Evolutionary conservation across 1,139 yeast species (phyloP).

Genomic region (Yamadazyma aaseri): DNA sequence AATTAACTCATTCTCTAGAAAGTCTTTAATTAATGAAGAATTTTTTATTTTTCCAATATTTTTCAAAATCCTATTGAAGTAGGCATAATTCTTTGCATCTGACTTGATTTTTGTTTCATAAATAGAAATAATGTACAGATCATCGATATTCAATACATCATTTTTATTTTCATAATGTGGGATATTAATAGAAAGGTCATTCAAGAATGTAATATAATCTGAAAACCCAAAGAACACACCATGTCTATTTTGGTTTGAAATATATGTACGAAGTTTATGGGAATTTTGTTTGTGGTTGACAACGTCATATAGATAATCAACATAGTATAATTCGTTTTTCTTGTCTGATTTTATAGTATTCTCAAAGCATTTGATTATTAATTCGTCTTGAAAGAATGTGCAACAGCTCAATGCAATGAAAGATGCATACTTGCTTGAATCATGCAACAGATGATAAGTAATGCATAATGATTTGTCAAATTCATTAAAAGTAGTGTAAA

Average conservation of each 20-base stretch:
- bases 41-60: constrained; percentile 46
- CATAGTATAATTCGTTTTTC: constrained; percentile 54
- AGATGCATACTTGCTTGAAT: constrained; percentile 26
- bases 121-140: constrained; percentile 43
- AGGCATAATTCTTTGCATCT: constrained; percentile 36
- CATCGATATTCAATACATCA: constrained; percentile 28
- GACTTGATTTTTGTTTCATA: constrained; percentile 39
- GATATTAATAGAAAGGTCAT: constrained; percentile 41
- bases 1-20: constrained; percentile 53
- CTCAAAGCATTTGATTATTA: constrained; percentile 62
- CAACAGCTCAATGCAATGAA: constrained; percentile 59
- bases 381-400: constrained; percentile 58
- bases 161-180: constrained; percentile 7
- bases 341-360: constrained; percentile 54
- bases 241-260: constrained; percentile 32
- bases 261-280: constrained; percentile 40
- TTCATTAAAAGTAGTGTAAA: constrained; percentile 37
- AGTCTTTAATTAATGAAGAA: constrained; percentile 42
- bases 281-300: constrained; percentile 16
- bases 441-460: constrained; percentile 25
- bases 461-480: constrained; percentile 39
- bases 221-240: constrained; percentile 61
- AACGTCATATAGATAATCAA: constrained; percentile 53
- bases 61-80: constrained; percentile 36
- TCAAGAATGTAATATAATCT: constrained; percentile 58